Conservation (phyloP, 129 eudicot genomes). For the Flaveria brownii region DNA sequence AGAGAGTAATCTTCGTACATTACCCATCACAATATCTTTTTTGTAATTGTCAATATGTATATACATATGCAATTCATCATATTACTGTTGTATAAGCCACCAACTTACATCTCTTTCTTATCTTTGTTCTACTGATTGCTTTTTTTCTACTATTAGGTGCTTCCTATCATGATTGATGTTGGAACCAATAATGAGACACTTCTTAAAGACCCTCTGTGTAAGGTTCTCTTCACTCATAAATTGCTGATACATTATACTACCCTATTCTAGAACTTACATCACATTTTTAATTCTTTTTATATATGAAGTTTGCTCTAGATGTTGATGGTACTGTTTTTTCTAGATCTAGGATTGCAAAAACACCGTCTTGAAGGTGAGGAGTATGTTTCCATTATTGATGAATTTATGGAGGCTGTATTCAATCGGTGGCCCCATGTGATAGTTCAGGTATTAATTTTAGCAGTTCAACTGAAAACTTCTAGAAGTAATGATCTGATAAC, state of each 20-base stretch:
- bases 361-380: slow-evolving; percentile 96
- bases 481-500: slow-evolving; percentile 6
- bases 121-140: no score
- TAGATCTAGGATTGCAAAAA: slow-evolving; percentile 95
- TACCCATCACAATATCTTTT: slow-evolving; percentile 15
- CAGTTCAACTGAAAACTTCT: not conserved
- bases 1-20: slow-evolving; percentile 61
- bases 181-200: slow-evolving; percentile 94
- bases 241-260: not conserved
- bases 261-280: not conserved
- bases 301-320: not conserved
- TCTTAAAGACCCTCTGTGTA: slow-evolving; percentile 82
- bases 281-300: not conserved
- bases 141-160: slow-evolving; percentile 53
- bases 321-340: slow-evolving; percentile 8
- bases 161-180: slow-evolving; percentile 96
- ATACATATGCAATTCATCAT: not conserved
- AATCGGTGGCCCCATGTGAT: slow-evolving; percentile 95
- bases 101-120: slow-evolving; percentile 8
- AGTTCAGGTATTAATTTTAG: slow-evolving; percentile 66
- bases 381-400: slow-evolving; percentile 80
- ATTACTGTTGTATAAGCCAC: not conserved
- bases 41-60: not conserved
- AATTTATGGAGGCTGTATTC: slow-evolving; percentile 94
- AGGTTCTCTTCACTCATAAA: slow-evolving; percentile 36